Conservation (phyloP, 441 rosid genomes). For the Croton laevigatus region DNA sequence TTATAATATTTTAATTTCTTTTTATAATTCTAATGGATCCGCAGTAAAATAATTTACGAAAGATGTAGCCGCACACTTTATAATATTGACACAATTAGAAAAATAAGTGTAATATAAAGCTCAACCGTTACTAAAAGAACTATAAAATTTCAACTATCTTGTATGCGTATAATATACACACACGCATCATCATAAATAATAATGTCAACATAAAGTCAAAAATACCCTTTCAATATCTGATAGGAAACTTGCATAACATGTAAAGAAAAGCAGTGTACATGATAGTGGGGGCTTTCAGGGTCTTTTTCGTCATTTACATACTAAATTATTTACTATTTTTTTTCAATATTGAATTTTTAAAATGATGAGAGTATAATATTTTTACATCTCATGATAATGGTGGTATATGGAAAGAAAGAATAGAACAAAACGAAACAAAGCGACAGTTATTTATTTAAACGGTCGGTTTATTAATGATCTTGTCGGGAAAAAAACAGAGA, state of each 20-base stretch:
- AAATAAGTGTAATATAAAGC: no score
- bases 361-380: not conserved
- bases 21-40: no score
- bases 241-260: slow-evolving; percentile 11
- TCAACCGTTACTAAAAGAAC: no score
- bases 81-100: no score
- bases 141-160: no score
- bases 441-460: slow-evolving; percentile 21
- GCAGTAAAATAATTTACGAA: no score
- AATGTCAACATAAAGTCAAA: slow-evolving; percentile 8
- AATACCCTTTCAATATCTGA: slow-evolving; percentile 18
- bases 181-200: not conserved
- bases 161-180: not conserved
- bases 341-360: no score
- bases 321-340: no score
- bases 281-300: slow-evolving; percentile 2
- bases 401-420: not conserved
- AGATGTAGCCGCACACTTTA: no score
- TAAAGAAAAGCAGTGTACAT: not conserved
- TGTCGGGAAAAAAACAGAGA: slow-evolving; percentile 7
- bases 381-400: not conserved
- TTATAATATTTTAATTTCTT: no score
- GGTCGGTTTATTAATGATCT: slow-evolving; percentile 11
- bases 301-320: slow-evolving; percentile 24
- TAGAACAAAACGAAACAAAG: not conserved